Percentiles rank a stretch among this genome's conserved stretches.
These are phyloP conservation scores for Ambrosiella beaveri DNA, from an alignment of 2,329 filamentous ascomycete genomes.

Conservation along the genomic window DNA sequence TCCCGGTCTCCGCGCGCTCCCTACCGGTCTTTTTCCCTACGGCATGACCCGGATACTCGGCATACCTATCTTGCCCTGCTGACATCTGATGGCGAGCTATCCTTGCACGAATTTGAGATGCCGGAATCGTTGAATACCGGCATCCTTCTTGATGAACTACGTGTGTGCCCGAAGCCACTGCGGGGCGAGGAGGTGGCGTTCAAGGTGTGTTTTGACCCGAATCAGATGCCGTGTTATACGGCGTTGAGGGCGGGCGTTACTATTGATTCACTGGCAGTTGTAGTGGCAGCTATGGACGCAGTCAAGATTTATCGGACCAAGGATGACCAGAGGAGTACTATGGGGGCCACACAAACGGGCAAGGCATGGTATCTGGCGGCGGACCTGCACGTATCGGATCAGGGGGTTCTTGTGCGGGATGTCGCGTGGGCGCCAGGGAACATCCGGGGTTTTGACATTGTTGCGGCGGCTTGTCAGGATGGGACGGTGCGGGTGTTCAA, in stretches of 20 bases:
- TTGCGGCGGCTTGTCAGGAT: constrained; percentile 87
- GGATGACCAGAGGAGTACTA: constrained; percentile 32
- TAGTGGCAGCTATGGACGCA: constrained; percentile 70
- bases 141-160: constrained; percentile 35
- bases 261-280: constrained; percentile 58
- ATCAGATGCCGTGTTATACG: constrained; percentile 61
- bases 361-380: constrained; percentile 76
- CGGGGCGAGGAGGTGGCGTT: constrained; percentile 79
- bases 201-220: constrained; percentile 73
- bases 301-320: constrained; percentile 71
- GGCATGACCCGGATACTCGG: constrained; percentile 57
- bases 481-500: constrained; percentile 81
- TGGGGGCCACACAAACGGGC: constrained; percentile 35
- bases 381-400: constrained; percentile 25
- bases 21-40: constrained; percentile 73
- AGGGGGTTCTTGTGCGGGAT: constrained; percentile 58
- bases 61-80: constrained; percentile 78
- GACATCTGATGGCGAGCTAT: constrained; percentile 63
- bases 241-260: constrained; percentile 68
- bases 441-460: constrained; percentile 72
- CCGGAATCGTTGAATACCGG: constrained; percentile 72
- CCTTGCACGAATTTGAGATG: constrained; percentile 69
- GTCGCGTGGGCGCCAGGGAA: constrained; percentile 87
- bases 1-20: constrained; percentile 39
- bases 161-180: constrained; percentile 36